Percentiles rank a stretch among this genome's conserved stretches.
phyloP scores from a whole-genome alignment of 2,329 filamentous ascomycete species.

The Xylariomycetidae sp. region DNA sequence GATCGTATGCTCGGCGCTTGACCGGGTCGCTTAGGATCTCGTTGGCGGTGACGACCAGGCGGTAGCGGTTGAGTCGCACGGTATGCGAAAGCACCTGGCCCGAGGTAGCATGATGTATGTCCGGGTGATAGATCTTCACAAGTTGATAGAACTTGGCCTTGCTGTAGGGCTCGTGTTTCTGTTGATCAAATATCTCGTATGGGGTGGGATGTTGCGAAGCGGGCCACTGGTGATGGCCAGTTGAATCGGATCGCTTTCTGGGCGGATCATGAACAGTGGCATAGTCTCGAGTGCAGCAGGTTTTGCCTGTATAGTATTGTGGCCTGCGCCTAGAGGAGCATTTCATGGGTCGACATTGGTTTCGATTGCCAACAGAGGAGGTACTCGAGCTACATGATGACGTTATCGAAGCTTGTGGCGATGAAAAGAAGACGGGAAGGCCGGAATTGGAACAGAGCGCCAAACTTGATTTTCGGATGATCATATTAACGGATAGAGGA shows the following conservation, averaged over 20 bases:
- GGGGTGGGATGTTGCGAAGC: constrained; percentile 60
- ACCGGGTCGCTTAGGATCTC: constrained; percentile 77
- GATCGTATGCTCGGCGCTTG: constrained; percentile 78
- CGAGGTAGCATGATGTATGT: constrained; percentile 48
- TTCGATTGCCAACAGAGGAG: neutral
- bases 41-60: constrained; percentile 82
- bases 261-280: constrained; percentile 18
- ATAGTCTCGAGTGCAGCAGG: constrained; percentile 19
- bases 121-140: constrained; percentile 94
- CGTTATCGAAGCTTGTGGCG: constrained; percentile 18
- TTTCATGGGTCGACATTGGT: neutral
- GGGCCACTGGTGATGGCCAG: constrained; percentile 38
- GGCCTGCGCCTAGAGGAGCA: neutral
- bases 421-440: constrained; percentile 13
- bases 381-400: constrained; percentile 16
- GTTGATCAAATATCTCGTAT: constrained; percentile 75
- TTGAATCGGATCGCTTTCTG: constrained; percentile 14
- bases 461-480: constrained; percentile 23
- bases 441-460: constrained; percentile 21
- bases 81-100: constrained; percentile 49
- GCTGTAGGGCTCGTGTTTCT: constrained; percentile 63
- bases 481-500: constrained; percentile 18
- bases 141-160: constrained; percentile 85
- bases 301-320: neutral
- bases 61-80: constrained; percentile 80